Conservation (phyloP, 495 filamentous ascomycete genomes). For the Penicillium mononematosum region DNA sequence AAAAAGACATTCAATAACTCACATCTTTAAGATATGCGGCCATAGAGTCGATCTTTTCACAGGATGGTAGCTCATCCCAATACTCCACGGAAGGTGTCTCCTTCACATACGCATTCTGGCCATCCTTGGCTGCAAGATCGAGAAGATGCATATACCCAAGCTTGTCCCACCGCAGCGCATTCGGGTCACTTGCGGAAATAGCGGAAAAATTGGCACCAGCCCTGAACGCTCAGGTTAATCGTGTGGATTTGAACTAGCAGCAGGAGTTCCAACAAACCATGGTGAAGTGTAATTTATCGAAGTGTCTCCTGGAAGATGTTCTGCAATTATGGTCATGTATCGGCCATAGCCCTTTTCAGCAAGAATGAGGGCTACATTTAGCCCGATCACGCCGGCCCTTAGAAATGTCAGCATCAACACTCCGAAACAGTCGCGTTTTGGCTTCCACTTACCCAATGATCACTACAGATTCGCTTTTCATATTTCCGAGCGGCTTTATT, state of each 20-base stretch:
- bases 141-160: conserved; percentile 30
- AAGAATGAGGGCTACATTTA: conserved; percentile 35
- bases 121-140: conserved; percentile 23
- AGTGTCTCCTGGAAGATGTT: conserved; percentile 34
- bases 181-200: conserved; percentile 31
- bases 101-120: conserved; percentile 25
- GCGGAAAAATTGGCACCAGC: conserved; percentile 38
- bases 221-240: conserved; percentile 13
- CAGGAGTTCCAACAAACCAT: conserved; percentile 23
- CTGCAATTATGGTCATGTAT: conserved; percentile 30
- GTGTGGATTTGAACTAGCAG: neutral
- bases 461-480: conserved; percentile 22
- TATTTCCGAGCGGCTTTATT: neutral
- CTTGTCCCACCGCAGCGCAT: conserved; percentile 33
- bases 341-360: conserved; percentile 28
- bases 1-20: neutral
- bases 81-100: conserved; percentile 27
- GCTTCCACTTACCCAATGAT: conserved; percentile 18
- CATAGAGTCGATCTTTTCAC: conserved; percentile 30
- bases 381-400: conserved; percentile 36
- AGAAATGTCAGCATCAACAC: neutral
- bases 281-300: conserved; percentile 33
- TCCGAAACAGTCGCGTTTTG: neutral
- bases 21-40: conserved; percentile 34
- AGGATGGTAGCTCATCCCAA: conserved; percentile 31